A percentile compares a stretch with the other conserved stretches of the same genome.
These are phyloP conservation scores for Hypholoma fasciculare DNA, from an alignment of 768 basidiomycete species.

Conservation along the genomic window DNA sequence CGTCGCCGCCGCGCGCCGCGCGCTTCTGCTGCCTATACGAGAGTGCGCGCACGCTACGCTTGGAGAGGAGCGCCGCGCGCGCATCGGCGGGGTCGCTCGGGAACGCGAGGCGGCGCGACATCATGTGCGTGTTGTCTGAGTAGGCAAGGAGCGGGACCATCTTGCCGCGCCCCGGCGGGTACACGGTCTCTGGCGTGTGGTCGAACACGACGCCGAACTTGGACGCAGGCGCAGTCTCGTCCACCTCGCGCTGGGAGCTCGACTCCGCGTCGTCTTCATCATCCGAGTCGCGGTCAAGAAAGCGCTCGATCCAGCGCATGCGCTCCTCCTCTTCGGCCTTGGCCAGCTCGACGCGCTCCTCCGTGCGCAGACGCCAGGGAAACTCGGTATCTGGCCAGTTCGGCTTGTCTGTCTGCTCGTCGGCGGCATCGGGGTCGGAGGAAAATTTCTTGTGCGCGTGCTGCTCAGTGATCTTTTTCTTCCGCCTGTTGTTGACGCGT, in stretches of 20 bases:
- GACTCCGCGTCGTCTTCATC: constrained; percentile 46
- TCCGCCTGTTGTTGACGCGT: constrained; percentile 39
- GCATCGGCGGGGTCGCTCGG: constrained; percentile 78
- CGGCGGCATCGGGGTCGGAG: constrained; percentile 21
- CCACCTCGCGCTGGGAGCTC: constrained; percentile 27
- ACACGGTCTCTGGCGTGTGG: constrained; percentile 22
- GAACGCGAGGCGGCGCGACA: constrained; percentile 34
- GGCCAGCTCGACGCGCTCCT: constrained; percentile 50
- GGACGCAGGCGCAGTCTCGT: constrained; percentile 25
- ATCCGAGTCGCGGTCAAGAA: constrained; percentile 74
- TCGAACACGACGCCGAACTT: constrained; percentile 30
- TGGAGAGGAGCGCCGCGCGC: constrained; percentile 68
- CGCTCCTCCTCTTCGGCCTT: constrained; percentile 61
- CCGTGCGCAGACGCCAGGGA: constrained; percentile 70
- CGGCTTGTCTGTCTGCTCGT: constrained; percentile 46
- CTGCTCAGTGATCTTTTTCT: constrained; percentile 48
- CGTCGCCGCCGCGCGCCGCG: constrained; percentile 27
- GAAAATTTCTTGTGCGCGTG: constrained; percentile 31
- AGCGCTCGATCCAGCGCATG: constrained; percentile 65
- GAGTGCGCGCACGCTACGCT: constrained; percentile 64
- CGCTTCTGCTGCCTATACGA: constrained; percentile 52
- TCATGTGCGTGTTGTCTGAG: constrained; percentile 27
- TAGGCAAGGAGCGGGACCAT: constrained; percentile 54
- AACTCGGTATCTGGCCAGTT: constrained; percentile 82
- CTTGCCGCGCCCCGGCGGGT: constrained; percentile 55